Base-by-base conservation (phyloP, 2,329 filamentous ascomycete genomes). In the Chaetomium olivaceum region DNA sequence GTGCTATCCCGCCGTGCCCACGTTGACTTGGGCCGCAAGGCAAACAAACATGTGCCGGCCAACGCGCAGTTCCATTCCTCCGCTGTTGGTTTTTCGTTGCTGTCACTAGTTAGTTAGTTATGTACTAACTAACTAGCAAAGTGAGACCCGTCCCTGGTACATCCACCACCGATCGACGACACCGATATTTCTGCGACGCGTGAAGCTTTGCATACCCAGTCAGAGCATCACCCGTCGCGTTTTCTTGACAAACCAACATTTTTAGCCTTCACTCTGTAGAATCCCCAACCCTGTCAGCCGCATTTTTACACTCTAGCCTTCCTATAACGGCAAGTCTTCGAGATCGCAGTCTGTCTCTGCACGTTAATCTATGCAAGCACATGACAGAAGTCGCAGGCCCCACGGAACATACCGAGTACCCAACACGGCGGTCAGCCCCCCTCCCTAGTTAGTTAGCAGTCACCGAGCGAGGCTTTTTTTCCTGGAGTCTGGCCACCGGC, bases 321-420 rank as follows among this genome's bases (percentile, higher is more conserved):
- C 39, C 39, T 43, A 5, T 7, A 43, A 43, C 39, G 39, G 16
- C 39, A 43, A 16, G 39, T 43, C 16, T 43, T 14, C 36, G 1
- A 5, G 16, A 19, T 4, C 16, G 39, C 39, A n/a, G 39, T 43
- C 39, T 16, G 39, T n/a, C 39, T 43, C 39, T 43, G 33, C 12
- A 11, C 16, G 1, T 19, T 19, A 43, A 14, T 48, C 4, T 36
- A 9, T 36, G 12, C 33, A 36, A 36, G 33, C 11, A 36, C 33
- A 36, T 3, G 33, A 36, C 33, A 12, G 21, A 23, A 25, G 33
- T 33, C 33, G 55, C n/a, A 57, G 0, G 29, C 14, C 8, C 21
- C 16, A 12, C 46, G 58, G 46, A 60, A 60, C 43, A 51, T 25
- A 29, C 58, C 58, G 58, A 51, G 11, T n/a, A 36, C 55, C 14